These are phyloP conservation scores for Podosphaera leucotricha DNA, from an alignment of 2,329 filamentous ascomycete genomes.

Conservation along the genomic window DNA sequence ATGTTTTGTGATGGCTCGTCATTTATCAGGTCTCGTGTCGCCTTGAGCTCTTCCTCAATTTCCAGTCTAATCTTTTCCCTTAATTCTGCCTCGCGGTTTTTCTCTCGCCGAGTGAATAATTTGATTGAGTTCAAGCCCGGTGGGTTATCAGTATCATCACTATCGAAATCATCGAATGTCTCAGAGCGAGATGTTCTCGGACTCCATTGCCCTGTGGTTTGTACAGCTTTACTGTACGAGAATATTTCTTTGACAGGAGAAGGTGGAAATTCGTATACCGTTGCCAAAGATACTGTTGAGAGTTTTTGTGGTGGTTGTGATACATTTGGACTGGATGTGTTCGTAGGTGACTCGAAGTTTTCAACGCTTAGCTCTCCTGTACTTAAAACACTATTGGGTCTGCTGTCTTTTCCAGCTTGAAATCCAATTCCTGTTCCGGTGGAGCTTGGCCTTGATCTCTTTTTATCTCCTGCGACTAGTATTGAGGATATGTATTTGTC, in stretches of 20 bases:
- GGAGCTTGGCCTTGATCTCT: constrained; percentile 43
- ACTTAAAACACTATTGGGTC: constrained; percentile 70
- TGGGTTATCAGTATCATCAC: constrained; percentile 34
- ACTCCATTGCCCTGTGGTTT: constrained; percentile 58
- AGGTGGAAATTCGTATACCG: constrained; percentile 59
- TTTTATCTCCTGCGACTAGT: constrained; percentile 46
- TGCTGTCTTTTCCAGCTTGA: constrained; percentile 45
- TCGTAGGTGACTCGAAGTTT: constrained; percentile 32
- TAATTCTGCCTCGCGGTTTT: constrained; percentile 72
- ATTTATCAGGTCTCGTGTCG: constrained; percentile 35
- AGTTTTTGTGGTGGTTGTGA: constrained; percentile 36
- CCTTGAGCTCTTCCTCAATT: constrained; percentile 76
- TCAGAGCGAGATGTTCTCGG: constrained; percentile 27
- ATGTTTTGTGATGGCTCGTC: constrained; percentile 25
- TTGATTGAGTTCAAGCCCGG: constrained; percentile 40
- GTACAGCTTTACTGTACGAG: constrained; percentile 91
- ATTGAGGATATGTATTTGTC: constrained; percentile 69
- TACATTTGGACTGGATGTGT: constrained; percentile 5
- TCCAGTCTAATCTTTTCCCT: constrained; percentile 64
- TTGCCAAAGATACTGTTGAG: constrained; percentile 47
- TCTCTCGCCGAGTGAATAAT: constrained; percentile 52
- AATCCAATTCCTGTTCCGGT: constrained; percentile 40
- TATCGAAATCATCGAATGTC: constrained; percentile 35
- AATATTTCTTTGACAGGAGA: constrained; percentile 62
- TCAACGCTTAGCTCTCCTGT: constrained; percentile 59